A percentile compares a stretch with the other conserved stretches of the same genome.
These are phyloP conservation scores for Debaryomyces prosopidis DNA, from an alignment of 805 yeast genomes.

Conservation along the genomic window DNA sequence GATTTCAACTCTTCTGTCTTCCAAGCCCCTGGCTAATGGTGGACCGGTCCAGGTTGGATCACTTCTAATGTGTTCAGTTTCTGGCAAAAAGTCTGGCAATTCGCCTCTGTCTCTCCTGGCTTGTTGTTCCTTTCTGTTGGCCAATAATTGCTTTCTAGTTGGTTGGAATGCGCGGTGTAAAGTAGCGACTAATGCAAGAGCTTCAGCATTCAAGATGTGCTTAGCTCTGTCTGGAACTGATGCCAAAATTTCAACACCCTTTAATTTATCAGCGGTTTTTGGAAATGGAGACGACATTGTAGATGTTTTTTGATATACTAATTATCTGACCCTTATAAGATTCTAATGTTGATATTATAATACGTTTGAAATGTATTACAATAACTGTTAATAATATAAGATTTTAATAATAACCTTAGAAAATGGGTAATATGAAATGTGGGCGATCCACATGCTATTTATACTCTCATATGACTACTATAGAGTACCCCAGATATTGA, in stretches of 20 bases:
- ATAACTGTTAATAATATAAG: no score
- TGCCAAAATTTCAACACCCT: constrained; percentile 58
- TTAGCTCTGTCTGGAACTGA: constrained; percentile 48
- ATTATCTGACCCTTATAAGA: neutral
- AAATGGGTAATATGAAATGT: neutral
- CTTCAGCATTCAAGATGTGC: constrained; percentile 59
- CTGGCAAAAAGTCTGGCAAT: constrained; percentile 63
- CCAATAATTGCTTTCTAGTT: constrained; percentile 57
- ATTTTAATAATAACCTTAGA: no score
- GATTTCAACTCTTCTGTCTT: constrained; percentile 76
- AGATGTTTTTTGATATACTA: no score
- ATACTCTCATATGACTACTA: constrained; percentile 2
- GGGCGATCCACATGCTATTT: constrained; percentile 6
- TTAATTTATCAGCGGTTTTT: constrained; percentile 39
- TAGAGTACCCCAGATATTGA: constrained; percentile 12
- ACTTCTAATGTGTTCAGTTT: constrained; percentile 67
- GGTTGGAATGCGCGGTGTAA: constrained; percentile 72
- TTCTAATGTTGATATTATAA: no score
- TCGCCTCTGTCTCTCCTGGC: constrained; percentile 60
- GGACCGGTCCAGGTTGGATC: constrained; percentile 79
- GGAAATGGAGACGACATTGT: constrained; percentile 48
- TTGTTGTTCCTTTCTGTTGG: constrained; percentile 64
- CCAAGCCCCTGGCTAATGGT: constrained; percentile 68
- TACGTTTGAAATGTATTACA: no score
- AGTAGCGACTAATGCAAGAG: constrained; percentile 68